phyloP scores from a whole-genome alignment of 345 rosid species.

The Pugionium cornutum region DNA sequence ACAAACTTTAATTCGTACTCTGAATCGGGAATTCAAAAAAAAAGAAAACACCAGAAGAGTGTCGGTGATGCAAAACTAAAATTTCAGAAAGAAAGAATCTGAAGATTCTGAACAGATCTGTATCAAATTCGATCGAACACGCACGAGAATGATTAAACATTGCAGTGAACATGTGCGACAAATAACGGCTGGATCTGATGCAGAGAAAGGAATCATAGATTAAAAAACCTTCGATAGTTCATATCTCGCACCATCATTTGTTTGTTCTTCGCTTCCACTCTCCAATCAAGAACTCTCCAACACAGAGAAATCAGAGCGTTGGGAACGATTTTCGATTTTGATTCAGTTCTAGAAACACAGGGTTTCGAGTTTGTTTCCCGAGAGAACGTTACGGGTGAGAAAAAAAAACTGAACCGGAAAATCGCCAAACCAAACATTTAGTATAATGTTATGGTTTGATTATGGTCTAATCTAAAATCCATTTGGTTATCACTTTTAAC shows the following conservation, averaged over 20 bases:
- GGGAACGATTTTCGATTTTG: not conserved
- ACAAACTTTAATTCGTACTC: not conserved
- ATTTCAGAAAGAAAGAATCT: not conserved
- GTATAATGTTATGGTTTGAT: too few species aligned
- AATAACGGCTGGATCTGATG: not conserved
- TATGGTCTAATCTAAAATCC: too few species aligned
- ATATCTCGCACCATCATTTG: constrained; percentile 29
- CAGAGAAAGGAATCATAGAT: constrained; percentile 12
- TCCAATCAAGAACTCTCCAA: constrained; percentile 1
- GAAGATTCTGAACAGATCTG: constrained; percentile 18
- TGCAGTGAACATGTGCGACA: not conserved
- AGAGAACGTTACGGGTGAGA: not conserved
- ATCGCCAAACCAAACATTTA: too few species aligned
- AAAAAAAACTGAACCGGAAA: too few species aligned
- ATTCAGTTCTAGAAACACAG: constrained; percentile 8
- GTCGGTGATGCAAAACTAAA: not conserved
- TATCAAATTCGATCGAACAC: constrained; percentile 12
- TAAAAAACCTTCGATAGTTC: constrained; percentile 38
- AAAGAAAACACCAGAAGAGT: not conserved
- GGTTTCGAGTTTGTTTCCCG: constrained; percentile 16
- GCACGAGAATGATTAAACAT: not conserved
- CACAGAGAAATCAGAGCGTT: not conserved
- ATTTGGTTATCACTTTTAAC: too few species aligned
- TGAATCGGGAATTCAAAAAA: not conserved
- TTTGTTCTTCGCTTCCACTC: constrained; percentile 4